Evolutionary conservation across 2,329 filamentous ascomycete genomes (phyloP), one percentile per base, ranked within the genome.

Genomic region (Ascomycota sp.): DNA sequence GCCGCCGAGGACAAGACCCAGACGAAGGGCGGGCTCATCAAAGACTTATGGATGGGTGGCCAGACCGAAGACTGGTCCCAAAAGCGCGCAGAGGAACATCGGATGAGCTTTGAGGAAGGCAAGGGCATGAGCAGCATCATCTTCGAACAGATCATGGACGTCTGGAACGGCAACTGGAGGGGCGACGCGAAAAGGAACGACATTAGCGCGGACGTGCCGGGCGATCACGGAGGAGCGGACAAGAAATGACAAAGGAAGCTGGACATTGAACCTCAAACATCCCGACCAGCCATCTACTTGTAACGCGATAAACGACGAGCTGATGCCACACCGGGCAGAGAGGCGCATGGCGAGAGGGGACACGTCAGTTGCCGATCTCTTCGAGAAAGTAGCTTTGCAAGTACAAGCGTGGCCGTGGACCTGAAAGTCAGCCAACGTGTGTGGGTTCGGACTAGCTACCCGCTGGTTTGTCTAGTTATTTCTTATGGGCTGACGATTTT

Each of bases 1-100:
- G 13, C 26, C 6, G 19, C 8, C 11, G 43, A 46, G 23, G 42
- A 50, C 33, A 45, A 53, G 40, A 45, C 43, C 27, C 42, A 45
- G 17, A 35, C 45, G 21, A 35, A 45, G 20, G 44, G 43, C 8
- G 39, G 47, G 32, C 29, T 48, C 29, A 44, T 67, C 32, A 51
- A 60, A 36, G 55, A 55, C 37, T 45, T 71, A 11, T 73, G 68
- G 69, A 64, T 69, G 59, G 69, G 68, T 22, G 56, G 55, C 23
- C 65, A 69, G 44, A 47, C 47, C n/a, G 55, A 59, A 27, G 56
- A 63, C 37, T 70, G 66, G 66, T 53, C 56, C 43, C 47, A 58
- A 48, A 59, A 61, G 54, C 52, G 65, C 35, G 51, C 56, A 4
- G 54, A 55, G 42, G 55, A 60, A 44, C 63, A 69, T 41, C 53